phyloP scores from a whole-genome alignment of 257 asterid species.

The Oldenlandia corymbosa region DNA sequence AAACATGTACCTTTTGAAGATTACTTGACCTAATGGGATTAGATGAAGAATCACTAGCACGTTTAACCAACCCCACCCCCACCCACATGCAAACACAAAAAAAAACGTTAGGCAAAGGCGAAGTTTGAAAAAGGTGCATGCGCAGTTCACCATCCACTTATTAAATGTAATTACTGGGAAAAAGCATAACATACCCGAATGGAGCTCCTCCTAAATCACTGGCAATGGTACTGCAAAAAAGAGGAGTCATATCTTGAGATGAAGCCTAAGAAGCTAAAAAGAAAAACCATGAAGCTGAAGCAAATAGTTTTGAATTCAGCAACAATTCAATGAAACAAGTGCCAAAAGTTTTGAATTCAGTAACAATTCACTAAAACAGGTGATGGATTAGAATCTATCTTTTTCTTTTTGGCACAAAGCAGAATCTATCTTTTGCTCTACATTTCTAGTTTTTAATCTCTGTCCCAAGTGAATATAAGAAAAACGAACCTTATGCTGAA shows the following conservation, averaged over 20 bases:
- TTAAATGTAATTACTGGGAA: not conserved
- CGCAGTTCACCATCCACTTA: not conserved
- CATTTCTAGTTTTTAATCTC: not conserved
- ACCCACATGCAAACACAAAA: no score
- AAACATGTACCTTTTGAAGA: no score
- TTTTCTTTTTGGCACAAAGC: no score
- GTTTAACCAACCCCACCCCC: no score
- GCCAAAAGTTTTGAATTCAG: not conserved
- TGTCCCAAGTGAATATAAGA: no score
- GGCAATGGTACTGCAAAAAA: slow-evolving; percentile 69
- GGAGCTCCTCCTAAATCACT: slow-evolving; percentile 84
- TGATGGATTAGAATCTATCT: no score
- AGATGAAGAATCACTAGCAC: no score
- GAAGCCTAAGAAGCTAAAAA: not conserved
- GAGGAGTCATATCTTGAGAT: not conserved
- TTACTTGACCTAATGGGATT: no score
- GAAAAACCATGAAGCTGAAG: not conserved
- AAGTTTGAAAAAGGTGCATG: not conserved
- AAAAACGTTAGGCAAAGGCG: no score
- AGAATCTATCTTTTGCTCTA: not conserved
- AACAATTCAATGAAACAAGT: not conserved
- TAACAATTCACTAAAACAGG: not conserved
- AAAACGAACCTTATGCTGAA: slow-evolving; percentile 1
- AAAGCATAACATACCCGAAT: slow-evolving; percentile 58
- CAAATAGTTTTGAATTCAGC: not conserved